A percentile compares a stretch with the other conserved stretches of the same genome.
These are phyloP conservation scores for Eutypa lata DNA, from an alignment of 2,329 filamentous ascomycete species.

Conservation along the genomic window DNA sequence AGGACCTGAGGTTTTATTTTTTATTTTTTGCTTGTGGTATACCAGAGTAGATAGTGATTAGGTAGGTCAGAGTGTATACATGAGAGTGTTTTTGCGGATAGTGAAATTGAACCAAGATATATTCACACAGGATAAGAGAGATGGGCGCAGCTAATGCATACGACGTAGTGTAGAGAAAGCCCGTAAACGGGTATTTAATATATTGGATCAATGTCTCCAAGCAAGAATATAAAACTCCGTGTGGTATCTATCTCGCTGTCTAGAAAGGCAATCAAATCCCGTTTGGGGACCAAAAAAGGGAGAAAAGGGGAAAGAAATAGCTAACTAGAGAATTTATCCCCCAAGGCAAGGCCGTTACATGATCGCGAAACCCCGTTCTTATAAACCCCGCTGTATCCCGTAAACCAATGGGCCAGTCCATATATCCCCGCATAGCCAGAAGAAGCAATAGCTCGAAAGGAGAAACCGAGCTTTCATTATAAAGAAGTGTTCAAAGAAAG, in stretches of 20 bases:
- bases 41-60: no score
- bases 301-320: not conserved
- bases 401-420: not conserved
- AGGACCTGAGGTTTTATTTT: no score
- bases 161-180: no score
- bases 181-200: no score
- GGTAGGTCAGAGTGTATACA: no score
- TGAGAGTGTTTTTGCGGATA: no score
- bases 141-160: no score
- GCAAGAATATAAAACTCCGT: conserved; percentile 15
- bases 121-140: no score
- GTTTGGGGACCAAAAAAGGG: conserved; percentile 7
- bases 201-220: no score
- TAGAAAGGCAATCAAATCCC: conserved; percentile 10
- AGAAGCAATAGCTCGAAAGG: conserved; percentile 1
- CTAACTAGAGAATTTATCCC: conserved; percentile 3
- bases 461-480: not conserved
- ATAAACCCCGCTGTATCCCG: not conserved
- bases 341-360: conserved; percentile 1
- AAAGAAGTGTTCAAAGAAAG: no score
- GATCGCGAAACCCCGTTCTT: conserved; percentile 4
- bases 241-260: conserved; percentile 31
- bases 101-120: no score
- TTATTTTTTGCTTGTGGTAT: no score
- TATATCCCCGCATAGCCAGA: not conserved